Evolutionary conservation across 1,139 yeast species (phyloP).

Genomic region (Pichia cactophila): DNA sequence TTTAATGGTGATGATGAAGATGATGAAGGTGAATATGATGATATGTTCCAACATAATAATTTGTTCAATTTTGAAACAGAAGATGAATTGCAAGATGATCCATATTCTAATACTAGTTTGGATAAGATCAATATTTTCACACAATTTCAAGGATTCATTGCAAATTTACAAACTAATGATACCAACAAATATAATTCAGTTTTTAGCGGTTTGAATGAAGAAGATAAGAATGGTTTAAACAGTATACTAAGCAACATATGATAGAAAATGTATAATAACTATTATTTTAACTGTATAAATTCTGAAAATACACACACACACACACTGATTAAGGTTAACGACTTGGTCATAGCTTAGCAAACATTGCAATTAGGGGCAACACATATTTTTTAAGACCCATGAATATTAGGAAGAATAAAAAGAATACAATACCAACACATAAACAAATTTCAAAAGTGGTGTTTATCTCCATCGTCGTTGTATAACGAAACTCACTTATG

Average conservation of each 20-base stretch:
- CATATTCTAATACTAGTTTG: conserved; percentile 68
- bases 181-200: conserved; percentile 27
- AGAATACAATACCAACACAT: neutral
- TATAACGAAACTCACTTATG: conserved; percentile 4
- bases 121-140: conserved; percentile 63
- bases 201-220: conserved; percentile 7
- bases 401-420: neutral
- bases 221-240: conserved; percentile 5
- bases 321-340: too few species aligned
- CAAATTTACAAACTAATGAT: conserved; percentile 31
- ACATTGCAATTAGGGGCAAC: conserved; percentile 5
- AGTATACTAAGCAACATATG: conserved; percentile 1
- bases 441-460: conserved; percentile 7
- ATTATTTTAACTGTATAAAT: too few species aligned
- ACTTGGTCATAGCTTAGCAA: neutral
- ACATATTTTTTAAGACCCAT: conserved; percentile 11
- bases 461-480: conserved; percentile 1
- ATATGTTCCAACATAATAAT: conserved; percentile 14
- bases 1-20: conserved; percentile 28
- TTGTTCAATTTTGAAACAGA: conserved; percentile 17
- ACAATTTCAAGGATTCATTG: conserved; percentile 39
- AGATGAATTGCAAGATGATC: conserved; percentile 60
- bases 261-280: neutral
- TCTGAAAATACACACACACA: neutral
- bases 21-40: conserved; percentile 15